Evolutionary conservation across 805 yeast genomes (phyloP).

Genomic region (Teunomyces gatunensis): DNA sequence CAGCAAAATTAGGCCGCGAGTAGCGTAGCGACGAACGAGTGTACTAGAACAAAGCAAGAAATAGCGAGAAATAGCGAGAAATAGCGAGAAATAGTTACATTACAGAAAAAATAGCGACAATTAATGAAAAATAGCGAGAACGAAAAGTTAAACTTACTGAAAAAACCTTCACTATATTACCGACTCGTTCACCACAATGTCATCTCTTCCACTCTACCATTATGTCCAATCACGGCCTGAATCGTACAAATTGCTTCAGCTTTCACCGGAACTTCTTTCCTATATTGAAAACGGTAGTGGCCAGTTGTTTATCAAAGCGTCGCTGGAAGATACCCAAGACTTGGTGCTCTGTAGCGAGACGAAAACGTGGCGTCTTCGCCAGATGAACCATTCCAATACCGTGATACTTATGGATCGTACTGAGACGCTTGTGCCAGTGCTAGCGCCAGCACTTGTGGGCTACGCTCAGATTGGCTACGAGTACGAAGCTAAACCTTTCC

Average conservation of each 20-base stretch:
- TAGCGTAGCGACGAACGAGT: not conserved
- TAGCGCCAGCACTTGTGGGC: conserved; percentile 24
- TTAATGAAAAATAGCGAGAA: no score
- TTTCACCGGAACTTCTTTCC: conserved; percentile 47
- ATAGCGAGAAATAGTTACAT: no score
- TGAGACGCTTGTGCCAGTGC: conserved; percentile 1
- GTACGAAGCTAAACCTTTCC: conserved; percentile 25
- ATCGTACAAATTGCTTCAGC: conserved; percentile 50
- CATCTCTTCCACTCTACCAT: conserved; percentile 7
- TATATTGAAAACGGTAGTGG: conserved; percentile 27
- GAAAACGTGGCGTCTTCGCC: conserved; percentile 64
- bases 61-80: no score
- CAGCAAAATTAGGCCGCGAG: no score
- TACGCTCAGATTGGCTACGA: conserved; percentile 28
- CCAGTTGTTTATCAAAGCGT: conserved; percentile 37
- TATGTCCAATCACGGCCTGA: conserved; percentile 19
- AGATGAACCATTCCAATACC: conserved; percentile 85
- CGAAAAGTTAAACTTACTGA: no score
- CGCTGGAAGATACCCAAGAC: conserved; percentile 12
- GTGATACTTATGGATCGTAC: conserved; percentile 49
- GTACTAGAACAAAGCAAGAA: no score
- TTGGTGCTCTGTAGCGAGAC: conserved; percentile 61
- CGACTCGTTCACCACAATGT: no score
- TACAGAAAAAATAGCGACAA: no score
- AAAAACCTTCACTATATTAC: no score